Base-by-base conservation (phyloP, 2,329 filamentous ascomycete species). In the Lachnellula cervina region DNA sequence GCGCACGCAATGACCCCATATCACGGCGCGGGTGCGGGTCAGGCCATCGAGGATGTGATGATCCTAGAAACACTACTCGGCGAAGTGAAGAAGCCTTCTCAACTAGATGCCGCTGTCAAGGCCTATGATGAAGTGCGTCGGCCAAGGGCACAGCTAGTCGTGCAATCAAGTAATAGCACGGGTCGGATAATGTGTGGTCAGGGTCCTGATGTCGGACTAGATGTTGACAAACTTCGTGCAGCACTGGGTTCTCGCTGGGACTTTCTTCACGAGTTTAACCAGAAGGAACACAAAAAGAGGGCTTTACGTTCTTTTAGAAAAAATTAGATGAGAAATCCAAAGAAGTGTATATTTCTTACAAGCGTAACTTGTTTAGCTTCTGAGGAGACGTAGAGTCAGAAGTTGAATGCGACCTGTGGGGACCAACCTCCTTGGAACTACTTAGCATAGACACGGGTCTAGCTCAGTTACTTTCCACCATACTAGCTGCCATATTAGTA, bases 1-100 rank as follows among this genome's bases (percentile, higher is more conserved):
- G 83, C 82, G 0, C 83, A 86, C 64, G 81, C 81, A 0, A 79
- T 79, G 42, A 78, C 80, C 0, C 82, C 82, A 0, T 77, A 80
- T 35, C 77, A 81, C 5, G 82, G 81, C 0, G 75, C 80, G 1
- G 82, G 82, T 2, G 76, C 79, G 0, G 80, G 79, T 1, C 75
- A 83, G 60, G 79, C 76, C 1, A 77, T 84, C 55, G 78, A 82
- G 58, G 79, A 82, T 56, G 70, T 67, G 1, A 67, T 69, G 9
- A 69, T 74, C 8, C 63, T 75, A 1, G 70, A 73, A 0, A 70
- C 72, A 1, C 62, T 82, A 0, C 67, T 83, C 0, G 72, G 70
- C 0, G 71, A 75, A 34, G 69, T 75, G 3, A 54, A 60, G 0
- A 63, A 52, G 0, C 53, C 59, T 0, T 54, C 61, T 0, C 70